Evolutionary conservation across 2,329 filamentous ascomycete species (phyloP).

Genomic region (Stachybotrys elegans): DNA sequence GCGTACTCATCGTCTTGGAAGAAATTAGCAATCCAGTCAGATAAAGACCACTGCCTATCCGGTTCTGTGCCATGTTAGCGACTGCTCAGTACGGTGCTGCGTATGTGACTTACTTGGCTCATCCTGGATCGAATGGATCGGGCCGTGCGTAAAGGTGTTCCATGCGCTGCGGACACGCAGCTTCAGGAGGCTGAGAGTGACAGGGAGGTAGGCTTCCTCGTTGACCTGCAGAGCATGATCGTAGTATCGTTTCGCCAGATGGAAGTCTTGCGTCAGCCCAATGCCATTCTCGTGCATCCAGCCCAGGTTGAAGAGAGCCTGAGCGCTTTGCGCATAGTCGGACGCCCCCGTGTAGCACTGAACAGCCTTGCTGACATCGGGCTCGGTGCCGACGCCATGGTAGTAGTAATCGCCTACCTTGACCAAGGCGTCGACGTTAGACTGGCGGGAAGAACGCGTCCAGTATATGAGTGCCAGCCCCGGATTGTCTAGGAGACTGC

Average conservation of each 20-base stretch:
- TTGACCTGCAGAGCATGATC: constrained; percentile 90
- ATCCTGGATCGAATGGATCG: constrained; percentile 85
- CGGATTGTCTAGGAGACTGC: constrained; percentile 44
- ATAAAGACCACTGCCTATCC: constrained; percentile 69
- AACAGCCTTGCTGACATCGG: constrained; percentile 79
- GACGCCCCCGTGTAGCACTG: constrained; percentile 90
- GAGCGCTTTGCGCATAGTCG: constrained; percentile 85
- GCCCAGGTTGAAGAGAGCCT: constrained; percentile 93
- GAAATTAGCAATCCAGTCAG: constrained; percentile 85
- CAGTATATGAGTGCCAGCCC: constrained; percentile 80
- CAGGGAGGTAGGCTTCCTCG: constrained; percentile 87
- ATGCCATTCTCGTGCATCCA: constrained; percentile 99
- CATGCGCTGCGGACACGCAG: constrained; percentile 82
- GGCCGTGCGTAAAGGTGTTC: constrained; percentile 89
- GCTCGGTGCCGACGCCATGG: constrained; percentile 66
- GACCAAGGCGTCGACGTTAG: constrained; percentile 87
- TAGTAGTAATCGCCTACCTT: constrained; percentile 99
- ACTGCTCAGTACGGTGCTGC: background rate
- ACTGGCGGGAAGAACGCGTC: constrained; percentile 89
- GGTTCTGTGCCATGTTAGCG: constrained; percentile 45
- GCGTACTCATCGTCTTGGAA: constrained; percentile 63
- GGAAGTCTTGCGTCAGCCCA: constrained; percentile 89
- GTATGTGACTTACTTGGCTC: constrained; percentile 67
- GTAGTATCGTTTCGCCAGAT: constrained; percentile 94
- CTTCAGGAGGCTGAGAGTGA: constrained; percentile 82